phyloP scores from a whole-genome alignment of 345 rosid species.

The Abelmoschus esculentus region DNA sequence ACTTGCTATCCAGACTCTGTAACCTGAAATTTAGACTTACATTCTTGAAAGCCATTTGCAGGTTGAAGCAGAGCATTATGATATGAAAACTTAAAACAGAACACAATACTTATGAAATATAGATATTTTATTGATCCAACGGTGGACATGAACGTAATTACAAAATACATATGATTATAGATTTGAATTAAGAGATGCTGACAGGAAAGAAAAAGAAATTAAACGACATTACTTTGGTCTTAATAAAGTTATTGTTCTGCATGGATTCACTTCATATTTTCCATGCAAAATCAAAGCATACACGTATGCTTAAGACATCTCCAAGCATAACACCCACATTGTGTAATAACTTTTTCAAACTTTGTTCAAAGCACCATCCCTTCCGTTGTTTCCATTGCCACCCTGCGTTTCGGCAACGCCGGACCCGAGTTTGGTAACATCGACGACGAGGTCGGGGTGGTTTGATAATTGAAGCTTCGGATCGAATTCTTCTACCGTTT shows the following conservation, averaged over 20 bases:
- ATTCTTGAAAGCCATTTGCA: too few relatives aligned
- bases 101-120: neutral
- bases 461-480: conserved; percentile 34
- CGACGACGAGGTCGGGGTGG: conserved; percentile 24
- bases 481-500: conserved; percentile 24
- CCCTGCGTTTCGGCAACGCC: conserved; percentile 15
- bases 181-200: neutral
- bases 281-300: neutral
- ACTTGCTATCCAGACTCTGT: too few relatives aligned
- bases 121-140: neutral
- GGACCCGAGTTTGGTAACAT: conserved; percentile 33
- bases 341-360: neutral
- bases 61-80: too few relatives aligned
- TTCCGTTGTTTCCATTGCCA: conserved; percentile 12
- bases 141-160: neutral
- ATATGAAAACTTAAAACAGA: neutral
- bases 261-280: neutral
- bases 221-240: neutral
- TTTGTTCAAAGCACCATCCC: neutral
- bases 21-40: too few relatives aligned
- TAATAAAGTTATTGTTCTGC: neutral
- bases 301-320: neutral
- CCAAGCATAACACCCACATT: neutral
- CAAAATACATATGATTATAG: neutral
- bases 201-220: neutral